Evolutionary conservation across 192 early-diverging fungal genomes (phyloP).

Genomic region (Rhizoclosmatium globosum): DNA sequence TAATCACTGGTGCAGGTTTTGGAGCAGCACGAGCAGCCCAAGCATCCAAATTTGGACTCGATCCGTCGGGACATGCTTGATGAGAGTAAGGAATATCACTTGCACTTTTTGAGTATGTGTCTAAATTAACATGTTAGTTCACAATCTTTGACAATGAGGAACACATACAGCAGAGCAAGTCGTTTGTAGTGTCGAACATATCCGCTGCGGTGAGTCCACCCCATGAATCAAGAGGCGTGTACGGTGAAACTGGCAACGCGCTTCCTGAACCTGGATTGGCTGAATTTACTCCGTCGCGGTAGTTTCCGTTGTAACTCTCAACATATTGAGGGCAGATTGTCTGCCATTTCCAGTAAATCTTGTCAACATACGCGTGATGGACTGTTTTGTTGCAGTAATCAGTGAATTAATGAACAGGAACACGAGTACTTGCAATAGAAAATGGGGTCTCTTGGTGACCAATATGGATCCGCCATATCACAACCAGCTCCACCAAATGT

Average conservation of each 20-base stretch:
- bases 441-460: conserved; percentile 23
- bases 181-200: conserved; percentile 19
- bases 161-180: conserved; percentile 24
- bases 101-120: conserved; percentile 10
- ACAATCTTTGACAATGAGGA: not conserved
- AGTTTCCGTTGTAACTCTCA: conserved; percentile 1
- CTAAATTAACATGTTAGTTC: too few species aligned
- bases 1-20: not conserved
- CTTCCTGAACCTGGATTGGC: not conserved
- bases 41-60: not conserved
- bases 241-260: not conserved
- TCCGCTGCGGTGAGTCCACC: not conserved
- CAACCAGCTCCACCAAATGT: not conserved
- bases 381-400: not conserved
- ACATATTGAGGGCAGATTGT: conserved; percentile 16
- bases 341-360: conserved; percentile 32
- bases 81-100: conserved; percentile 4
- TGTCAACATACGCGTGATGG: conserved; percentile 35
- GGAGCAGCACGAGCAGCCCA: not conserved
- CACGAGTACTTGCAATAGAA: not conserved
- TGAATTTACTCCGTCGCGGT: not conserved
- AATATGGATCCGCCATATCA: conserved; percentile 11
- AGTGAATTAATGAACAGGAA: too few species aligned
- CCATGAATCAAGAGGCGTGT: not conserved
- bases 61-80: not conserved